These are phyloP conservation scores for Styphnolobium japonicum DNA, from an alignment of 306 rosid genomes.

Conservation along the genomic window DNA sequence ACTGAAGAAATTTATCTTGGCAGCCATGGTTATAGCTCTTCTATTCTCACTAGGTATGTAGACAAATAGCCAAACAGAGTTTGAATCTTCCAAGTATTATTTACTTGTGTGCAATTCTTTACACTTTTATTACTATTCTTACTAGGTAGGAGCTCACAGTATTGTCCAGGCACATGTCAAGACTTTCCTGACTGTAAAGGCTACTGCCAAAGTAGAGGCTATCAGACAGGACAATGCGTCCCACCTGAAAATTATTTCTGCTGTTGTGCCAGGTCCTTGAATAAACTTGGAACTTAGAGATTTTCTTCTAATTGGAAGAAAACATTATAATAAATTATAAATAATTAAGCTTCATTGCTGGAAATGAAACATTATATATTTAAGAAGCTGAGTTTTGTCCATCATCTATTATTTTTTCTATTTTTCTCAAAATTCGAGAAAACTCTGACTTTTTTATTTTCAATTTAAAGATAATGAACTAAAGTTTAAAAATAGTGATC, in stretches of 20 bases:
- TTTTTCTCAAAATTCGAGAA: not conserved
- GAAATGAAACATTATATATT: not conserved
- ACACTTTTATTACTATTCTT: too few relatives aligned
- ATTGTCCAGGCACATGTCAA: not conserved
- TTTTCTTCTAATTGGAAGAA: not conserved
- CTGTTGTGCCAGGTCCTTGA: not conserved
- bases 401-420: too few relatives aligned
- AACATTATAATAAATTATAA: too few relatives aligned
- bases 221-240: not conserved
- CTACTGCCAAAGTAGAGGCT: not conserved
- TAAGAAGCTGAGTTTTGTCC: too few relatives aligned
- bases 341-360: not conserved
- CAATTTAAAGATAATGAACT: too few relatives aligned
- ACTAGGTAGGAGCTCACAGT: not conserved
- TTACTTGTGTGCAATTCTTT: too few relatives aligned
- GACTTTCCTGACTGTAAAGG: not conserved
- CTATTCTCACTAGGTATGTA: not conserved
- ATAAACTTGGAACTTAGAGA: too few relatives aligned
- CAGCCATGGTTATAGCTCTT: not conserved
- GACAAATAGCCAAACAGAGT: too few relatives aligned
- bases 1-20: not conserved
- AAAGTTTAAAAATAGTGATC: too few relatives aligned
- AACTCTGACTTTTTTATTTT: too few relatives aligned
- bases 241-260: not conserved
- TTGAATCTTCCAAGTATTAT: too few relatives aligned